Evolutionary conservation across 768 basidiomycete species (phyloP).

Genomic region (Tubosaeta brunneosetosa): DNA sequence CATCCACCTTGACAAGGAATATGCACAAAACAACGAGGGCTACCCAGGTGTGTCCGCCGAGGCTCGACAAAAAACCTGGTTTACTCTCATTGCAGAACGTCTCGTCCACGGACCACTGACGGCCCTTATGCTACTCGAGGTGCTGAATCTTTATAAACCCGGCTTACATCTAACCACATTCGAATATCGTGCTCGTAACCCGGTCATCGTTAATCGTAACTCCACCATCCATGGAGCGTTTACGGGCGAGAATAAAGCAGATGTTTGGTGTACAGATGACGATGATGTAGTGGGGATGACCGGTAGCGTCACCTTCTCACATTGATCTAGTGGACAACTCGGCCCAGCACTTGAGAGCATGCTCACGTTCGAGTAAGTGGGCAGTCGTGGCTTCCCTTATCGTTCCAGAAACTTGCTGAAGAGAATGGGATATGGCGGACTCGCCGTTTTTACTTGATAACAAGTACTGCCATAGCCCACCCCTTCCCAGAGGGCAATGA

Average conservation of each 20-base stretch:
- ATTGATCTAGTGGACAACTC: background rate
- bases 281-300: slow-evolving; percentile 67
- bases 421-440: too few species aligned
- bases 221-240: slow-evolving; percentile 46
- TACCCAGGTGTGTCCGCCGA: slow-evolving; percentile 50
- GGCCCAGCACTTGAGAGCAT: too few species aligned
- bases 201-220: slow-evolving; percentile 49
- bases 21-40: slow-evolving; percentile 61
- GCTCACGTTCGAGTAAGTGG: too few species aligned
- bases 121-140: slow-evolving; percentile 73
- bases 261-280: slow-evolving; percentile 57
- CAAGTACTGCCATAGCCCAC: too few species aligned
- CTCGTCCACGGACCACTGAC: slow-evolving; percentile 85
- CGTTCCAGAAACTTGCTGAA: too few species aligned
- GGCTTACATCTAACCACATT: slow-evolving; percentile 45
- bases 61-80: background rate
- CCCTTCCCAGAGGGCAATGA: too few species aligned
- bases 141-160: slow-evolving; percentile 47
- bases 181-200: slow-evolving; percentile 68
- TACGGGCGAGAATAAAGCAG: slow-evolving; percentile 32
- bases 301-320: slow-evolving; percentile 38
- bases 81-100: slow-evolving; percentile 45
- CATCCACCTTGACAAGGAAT: slow-evolving; percentile 78
- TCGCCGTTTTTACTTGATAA: too few species aligned
- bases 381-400: too few species aligned